A percentile compares a stretch with the other conserved stretches of the same genome.
These are phyloP conservation scores for Calvatia gigantea DNA, from an alignment of 768 basidiomycete genomes.

Conservation along the genomic window DNA sequence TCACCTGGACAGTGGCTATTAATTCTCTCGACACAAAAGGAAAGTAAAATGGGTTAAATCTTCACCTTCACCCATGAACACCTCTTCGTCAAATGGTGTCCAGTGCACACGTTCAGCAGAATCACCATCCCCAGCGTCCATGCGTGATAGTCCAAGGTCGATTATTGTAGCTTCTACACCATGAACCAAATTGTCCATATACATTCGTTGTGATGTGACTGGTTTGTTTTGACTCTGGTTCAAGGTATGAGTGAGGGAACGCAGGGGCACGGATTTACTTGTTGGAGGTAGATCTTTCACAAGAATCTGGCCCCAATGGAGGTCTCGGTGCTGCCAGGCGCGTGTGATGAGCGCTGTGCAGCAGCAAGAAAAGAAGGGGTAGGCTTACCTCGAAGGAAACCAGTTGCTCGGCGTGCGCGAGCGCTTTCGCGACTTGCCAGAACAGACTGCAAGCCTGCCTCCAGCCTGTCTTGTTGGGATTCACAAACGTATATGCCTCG, in stretches of 20 bases:
- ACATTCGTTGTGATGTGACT: slow-evolving; percentile 20
- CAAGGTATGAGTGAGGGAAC: slow-evolving; percentile 25
- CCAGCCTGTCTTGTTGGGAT: slow-evolving; percentile 65
- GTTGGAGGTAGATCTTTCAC: slow-evolving; percentile 49
- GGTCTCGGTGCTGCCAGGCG: slow-evolving; percentile 87
- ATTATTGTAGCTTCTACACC: slow-evolving; percentile 85
- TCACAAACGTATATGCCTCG: slow-evolving; percentile 74
- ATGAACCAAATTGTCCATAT: slow-evolving; percentile 64
- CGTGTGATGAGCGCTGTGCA: neutral
- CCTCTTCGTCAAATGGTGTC: slow-evolving; percentile 83
- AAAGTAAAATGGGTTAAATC: neutral
- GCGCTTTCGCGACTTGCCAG: slow-evolving; percentile 81
- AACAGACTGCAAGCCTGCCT: slow-evolving; percentile 84
- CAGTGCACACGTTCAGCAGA: slow-evolving; percentile 54
- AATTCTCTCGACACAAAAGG: neutral
- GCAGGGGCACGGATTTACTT: slow-evolving; percentile 18
- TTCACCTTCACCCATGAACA: slow-evolving; percentile 88
- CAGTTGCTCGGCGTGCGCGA: slow-evolving; percentile 76
- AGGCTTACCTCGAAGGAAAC: slow-evolving; percentile 81
- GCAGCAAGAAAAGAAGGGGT: neutral
- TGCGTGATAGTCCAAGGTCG: slow-evolving; percentile 90
- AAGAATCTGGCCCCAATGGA: slow-evolving; percentile 98
- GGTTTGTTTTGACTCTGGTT: slow-evolving; percentile 22
- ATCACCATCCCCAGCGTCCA: slow-evolving; percentile 53
- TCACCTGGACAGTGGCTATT: slow-evolving; percentile 48